A percentile compares a stretch with the other conserved stretches of the same genome.
phyloP scores from a whole-genome alignment of 2,329 filamentous ascomycete genomes.

The Curvularia spicifera region DNA sequence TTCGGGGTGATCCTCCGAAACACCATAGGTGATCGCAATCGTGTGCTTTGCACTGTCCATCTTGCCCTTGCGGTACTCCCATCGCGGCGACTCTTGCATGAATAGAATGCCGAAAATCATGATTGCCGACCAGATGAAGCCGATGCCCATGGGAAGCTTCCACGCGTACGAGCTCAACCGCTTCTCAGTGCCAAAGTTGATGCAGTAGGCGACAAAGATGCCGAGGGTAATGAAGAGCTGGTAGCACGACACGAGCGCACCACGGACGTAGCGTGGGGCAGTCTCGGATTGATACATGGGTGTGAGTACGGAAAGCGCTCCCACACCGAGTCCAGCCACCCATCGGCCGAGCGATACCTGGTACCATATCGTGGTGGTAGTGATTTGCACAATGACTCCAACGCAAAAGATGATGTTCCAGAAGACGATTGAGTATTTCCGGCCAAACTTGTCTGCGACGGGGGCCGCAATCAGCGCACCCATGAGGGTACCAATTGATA shows the following conservation, averaged over 20 bases:
- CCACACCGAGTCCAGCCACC: constrained; percentile 71
- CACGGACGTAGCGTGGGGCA: constrained; percentile 68
- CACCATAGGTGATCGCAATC: constrained; percentile 62
- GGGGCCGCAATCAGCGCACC: constrained; percentile 67
- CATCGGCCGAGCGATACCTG: constrained; percentile 70
- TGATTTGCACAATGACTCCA: constrained; percentile 70
- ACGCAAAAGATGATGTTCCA: constrained; percentile 68
- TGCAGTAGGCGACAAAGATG: constrained; percentile 61
- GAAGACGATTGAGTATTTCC: constrained; percentile 66
- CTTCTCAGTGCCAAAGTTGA: constrained; percentile 66
- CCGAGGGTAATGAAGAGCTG: constrained; percentile 74
- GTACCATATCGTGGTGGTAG: constrained; percentile 63
- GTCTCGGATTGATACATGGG: constrained; percentile 71
- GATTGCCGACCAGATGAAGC: constrained; percentile 62
- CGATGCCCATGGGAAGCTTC: constrained; percentile 68
- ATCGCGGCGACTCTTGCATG: constrained; percentile 64
- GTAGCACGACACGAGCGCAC: constrained; percentile 67
- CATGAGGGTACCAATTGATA: constrained; percentile 77
- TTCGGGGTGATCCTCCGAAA: constrained; percentile 61
- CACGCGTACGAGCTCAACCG: constrained; percentile 60
- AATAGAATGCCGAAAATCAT: constrained; percentile 62
- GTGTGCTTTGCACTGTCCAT: constrained; percentile 59
- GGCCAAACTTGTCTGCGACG: constrained; percentile 67
- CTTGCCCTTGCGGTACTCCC: constrained; percentile 64
- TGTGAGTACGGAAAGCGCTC: constrained; percentile 65